These are phyloP conservation scores for Coniochaeta sp. DNA, from an alignment of 2,329 filamentous ascomycete genomes.

Conservation along the genomic window DNA sequence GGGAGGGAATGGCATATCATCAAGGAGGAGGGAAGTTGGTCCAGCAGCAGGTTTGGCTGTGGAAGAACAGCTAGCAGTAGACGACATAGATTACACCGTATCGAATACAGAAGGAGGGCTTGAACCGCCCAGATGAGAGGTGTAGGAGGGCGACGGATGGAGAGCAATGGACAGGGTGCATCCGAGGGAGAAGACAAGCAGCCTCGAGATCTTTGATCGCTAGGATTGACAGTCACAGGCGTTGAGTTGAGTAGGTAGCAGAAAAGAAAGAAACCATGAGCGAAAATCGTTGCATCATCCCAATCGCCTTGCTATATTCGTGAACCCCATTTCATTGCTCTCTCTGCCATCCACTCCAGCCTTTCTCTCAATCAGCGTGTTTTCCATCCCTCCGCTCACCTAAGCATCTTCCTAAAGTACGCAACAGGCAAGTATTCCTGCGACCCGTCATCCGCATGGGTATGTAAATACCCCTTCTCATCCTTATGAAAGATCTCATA, in stretches of 20 bases:
- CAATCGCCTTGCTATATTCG: too few relatives aligned
- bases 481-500: not conserved
- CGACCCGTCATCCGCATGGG: not conserved
- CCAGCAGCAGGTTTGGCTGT: not conserved
- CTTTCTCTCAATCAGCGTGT: not conserved
- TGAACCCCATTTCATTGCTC: not conserved
- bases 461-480: slow-evolving; percentile 1
- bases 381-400: not conserved
- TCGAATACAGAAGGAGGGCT: not conserved
- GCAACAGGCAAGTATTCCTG: not conserved
- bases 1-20: not conserved
- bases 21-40: not conserved
- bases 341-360: not conserved
- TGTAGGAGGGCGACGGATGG: not conserved
- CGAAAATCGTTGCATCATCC: not conserved
- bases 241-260: too few relatives aligned
- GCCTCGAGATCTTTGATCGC: too few relatives aligned
- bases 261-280: not conserved
- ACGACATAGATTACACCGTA: not conserved
- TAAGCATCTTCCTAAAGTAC: not conserved
- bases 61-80: not conserved
- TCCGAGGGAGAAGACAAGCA: too few relatives aligned
- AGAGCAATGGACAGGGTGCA: too few relatives aligned
- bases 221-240: too few relatives aligned
- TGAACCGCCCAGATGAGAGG: too few relatives aligned